Base-by-base conservation (phyloP, 2,329 filamentous ascomycete species). In the Colletotrichum sp. region DNA sequence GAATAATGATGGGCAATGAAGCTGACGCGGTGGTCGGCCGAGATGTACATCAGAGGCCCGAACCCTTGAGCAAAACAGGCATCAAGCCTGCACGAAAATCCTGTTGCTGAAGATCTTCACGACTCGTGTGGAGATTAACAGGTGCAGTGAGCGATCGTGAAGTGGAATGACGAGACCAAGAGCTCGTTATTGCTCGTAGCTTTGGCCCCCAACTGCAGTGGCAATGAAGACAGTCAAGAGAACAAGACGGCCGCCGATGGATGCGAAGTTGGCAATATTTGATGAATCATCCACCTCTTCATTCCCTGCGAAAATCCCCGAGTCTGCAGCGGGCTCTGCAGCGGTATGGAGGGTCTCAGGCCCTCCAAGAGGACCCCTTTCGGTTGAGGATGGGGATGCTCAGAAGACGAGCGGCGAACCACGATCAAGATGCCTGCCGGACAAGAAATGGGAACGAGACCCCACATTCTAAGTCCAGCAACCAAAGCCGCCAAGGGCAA, bases 251-350 rank as follows among this genome's bases (percentile, higher is more conserved):
- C 44, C n/a, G 32, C n/a, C 62, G 32, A 39, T 64, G 64, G 26
- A 57, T 59, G 30, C 72, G 32, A 72, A 59, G 52, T 36, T 28
- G 28, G 24, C 22, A 52, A 30, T 55, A 36, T 66, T 30, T 72
- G 55, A 62, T 75, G 72, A 75, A 72, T 68, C 62, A 55, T 63
- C 68, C 62, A 65, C 36, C 64, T 10, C 34, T 34, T 72, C 22
- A 39, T 55, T 67, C 72, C 72, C 72, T 75, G 72, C 68, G 72
- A 63, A 75, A 72, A 75, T 75, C 72, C 66, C 72, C 63, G 68
- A 75, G 36, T 75, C 72, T 72, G 72, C 72, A 75, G 72, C 72
- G 72, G 68, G 55, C 72, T 75, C 68, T 72, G 72, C 72, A 75
- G 68, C 72, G 69, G 72, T 36, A 72, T 67, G 55, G 72, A 68